Evolutionary conservation across 768 basidiomycete genomes (phyloP).

Genomic region (Leucosporidium yakuticum): DNA sequence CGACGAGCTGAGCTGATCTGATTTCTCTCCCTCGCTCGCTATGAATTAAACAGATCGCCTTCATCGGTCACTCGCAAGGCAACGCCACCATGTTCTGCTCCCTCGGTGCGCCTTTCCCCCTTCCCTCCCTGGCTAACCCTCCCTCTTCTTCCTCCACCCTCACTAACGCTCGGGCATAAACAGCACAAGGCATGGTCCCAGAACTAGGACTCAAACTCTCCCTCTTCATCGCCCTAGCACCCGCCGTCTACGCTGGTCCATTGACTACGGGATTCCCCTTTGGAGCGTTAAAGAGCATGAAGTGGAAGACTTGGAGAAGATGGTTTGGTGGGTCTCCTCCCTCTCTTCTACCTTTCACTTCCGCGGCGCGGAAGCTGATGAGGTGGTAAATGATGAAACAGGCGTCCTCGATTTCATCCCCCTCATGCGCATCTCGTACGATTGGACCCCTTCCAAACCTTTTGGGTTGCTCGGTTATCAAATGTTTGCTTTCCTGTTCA

Average conservation of each 20-base stretch:
- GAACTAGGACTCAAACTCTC: constrained; percentile 48
- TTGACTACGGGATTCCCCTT: constrained; percentile 51
- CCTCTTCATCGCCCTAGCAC: constrained; percentile 50
- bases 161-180: background rate
- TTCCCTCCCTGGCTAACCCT: background rate
- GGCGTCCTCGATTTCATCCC: constrained; percentile 52
- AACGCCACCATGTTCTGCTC: constrained; percentile 52
- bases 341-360: background rate
- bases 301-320: constrained; percentile 49
- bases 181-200: constrained; percentile 49
- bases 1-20: too few relatives aligned
- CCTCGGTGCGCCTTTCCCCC: constrained; percentile 38
- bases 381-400: too few relatives aligned
- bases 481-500: constrained; percentile 52
- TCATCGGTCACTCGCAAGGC: constrained; percentile 53
- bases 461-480: constrained; percentile 48
- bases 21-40: background rate
- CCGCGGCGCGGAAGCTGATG: background rate
- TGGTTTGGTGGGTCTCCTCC: constrained; percentile 44
- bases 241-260: constrained; percentile 52
- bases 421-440: constrained; percentile 50
- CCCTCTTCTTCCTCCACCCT: background rate
- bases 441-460: constrained; percentile 47
- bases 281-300: constrained; percentile 47
- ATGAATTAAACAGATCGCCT: constrained; percentile 43